Percentiles rank a stretch among this genome's conserved stretches.
phyloP scores from a whole-genome alignment of 257 asterid genomes.

The Primulina eburnea region DNA sequence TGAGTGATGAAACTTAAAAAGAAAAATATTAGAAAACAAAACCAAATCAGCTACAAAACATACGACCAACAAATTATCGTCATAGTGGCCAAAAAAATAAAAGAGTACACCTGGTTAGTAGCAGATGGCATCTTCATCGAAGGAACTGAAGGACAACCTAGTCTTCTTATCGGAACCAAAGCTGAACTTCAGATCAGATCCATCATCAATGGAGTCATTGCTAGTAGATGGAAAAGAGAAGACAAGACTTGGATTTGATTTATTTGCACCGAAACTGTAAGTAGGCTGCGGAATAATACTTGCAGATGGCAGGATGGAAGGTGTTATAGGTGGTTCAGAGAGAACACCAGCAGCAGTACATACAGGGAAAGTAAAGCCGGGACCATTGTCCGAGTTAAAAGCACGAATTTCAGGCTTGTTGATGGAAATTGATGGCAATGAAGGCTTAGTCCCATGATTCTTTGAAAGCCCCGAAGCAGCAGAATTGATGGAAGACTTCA shows the following conservation, averaged over 20 bases:
- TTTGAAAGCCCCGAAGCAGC: constrained; percentile 33
- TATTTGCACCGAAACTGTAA: constrained; percentile 57
- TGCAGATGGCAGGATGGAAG: constrained; percentile 61
- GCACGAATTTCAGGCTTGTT: constrained; percentile 40
- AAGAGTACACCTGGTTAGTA: constrained; percentile 23
- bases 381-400: constrained; percentile 46
- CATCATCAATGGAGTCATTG: constrained; percentile 36
- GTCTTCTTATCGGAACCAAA: constrained; percentile 65
- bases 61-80: too few relatives aligned
- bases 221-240: constrained; percentile 78
- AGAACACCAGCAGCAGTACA: constrained; percentile 49
- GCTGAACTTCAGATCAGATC: constrained; percentile 55
- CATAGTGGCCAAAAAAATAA: too few relatives aligned
- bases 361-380: constrained; percentile 68
- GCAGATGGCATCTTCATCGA: constrained; percentile 56
- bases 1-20: too few relatives aligned
- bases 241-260: constrained; percentile 42
- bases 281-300: constrained; percentile 39
- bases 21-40: too few relatives aligned
- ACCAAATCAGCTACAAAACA: too few relatives aligned
- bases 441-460: constrained; percentile 50
- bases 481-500: constrained; percentile 26
- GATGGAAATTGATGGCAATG: constrained; percentile 48
- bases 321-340: constrained; percentile 88
- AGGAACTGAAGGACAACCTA: constrained; percentile 58